phyloP scores from a whole-genome alignment of 2,329 filamentous ascomycete genomes.

The Fulvia fulva region DNA sequence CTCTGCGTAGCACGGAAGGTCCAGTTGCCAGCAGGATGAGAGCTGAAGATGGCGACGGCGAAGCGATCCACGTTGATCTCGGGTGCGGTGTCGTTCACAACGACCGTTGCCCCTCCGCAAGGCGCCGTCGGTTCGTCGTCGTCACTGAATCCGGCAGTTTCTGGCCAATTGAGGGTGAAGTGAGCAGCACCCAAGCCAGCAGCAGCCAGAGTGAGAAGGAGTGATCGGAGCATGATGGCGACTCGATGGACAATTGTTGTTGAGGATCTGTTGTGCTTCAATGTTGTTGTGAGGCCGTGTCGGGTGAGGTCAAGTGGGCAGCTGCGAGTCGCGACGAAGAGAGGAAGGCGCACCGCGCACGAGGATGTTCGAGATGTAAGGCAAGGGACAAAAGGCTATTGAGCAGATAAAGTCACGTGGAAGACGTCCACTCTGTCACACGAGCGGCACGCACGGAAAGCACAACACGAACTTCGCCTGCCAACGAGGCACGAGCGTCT shows the following conservation, averaged over 20 bases:
- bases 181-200: slow-evolving; percentile 38
- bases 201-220: slow-evolving; percentile 26
- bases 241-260: neutral
- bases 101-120: slow-evolving; percentile 27
- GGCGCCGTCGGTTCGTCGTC: slow-evolving; percentile 26
- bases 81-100: slow-evolving; percentile 22
- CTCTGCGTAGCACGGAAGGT: slow-evolving; percentile 27
- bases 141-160: slow-evolving; percentile 29
- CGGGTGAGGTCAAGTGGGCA: neutral
- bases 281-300: neutral
- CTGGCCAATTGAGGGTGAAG: slow-evolving; percentile 41
- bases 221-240: slow-evolving; percentile 21
- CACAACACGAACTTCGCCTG: neutral
- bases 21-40: slow-evolving; percentile 28
- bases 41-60: slow-evolving; percentile 25
- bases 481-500: neutral
- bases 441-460: neutral
- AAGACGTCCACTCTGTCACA: neutral
- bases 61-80: slow-evolving; percentile 30
- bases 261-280: neutral
- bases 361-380: neutral
- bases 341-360: neutral
- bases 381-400: neutral
- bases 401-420: slow-evolving; percentile 1
- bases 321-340: neutral